These are phyloP conservation scores for Arabis alpina DNA, from an alignment of 345 rosid genomes.

Conservation along the genomic window DNA sequence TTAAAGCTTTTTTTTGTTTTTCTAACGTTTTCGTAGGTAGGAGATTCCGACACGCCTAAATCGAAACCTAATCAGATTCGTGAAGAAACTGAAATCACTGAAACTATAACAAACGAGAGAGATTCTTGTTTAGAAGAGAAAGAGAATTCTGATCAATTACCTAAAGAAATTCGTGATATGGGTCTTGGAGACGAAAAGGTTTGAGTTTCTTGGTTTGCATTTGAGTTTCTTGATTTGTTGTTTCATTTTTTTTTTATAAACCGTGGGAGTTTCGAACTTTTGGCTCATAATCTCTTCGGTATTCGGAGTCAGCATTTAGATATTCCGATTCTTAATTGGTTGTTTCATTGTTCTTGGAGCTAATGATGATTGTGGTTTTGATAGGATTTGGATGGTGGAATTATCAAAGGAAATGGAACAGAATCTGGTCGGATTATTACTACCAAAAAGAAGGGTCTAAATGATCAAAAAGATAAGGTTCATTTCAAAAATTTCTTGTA, in stretches of 20 bases:
- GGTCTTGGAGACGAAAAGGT: conserved; percentile 73
- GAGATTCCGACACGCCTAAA: conserved; percentile 69
- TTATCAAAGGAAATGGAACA: conserved; percentile 63
- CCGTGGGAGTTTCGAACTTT: too few relatives aligned
- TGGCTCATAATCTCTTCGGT: too few relatives aligned
- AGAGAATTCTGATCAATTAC: conserved; percentile 55
- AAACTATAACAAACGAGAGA: conserved; percentile 49
- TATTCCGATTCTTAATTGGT: not conserved
- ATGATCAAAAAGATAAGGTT: conserved; percentile 84
- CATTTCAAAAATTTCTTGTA: not conserved
- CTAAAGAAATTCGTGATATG: conserved; percentile 61
- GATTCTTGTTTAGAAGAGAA: conserved; percentile 49
- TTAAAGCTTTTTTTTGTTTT: not conserved
- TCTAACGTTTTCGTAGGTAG: conserved; percentile 50
- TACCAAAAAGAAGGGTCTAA: conserved; percentile 81
- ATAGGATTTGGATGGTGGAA: conserved; percentile 36
- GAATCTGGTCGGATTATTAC: conserved; percentile 93
- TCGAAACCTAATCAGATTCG: conserved; percentile 62
- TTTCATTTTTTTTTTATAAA: too few relatives aligned
- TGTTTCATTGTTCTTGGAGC: conserved; percentile 2
- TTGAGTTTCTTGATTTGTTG: not conserved
- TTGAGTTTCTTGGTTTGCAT: not conserved
- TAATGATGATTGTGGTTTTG: not conserved
- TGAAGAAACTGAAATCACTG: conserved; percentile 43
- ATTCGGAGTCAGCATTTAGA: too few relatives aligned